A percentile compares a stretch with the other conserved stretches of the same genome.
These are phyloP conservation scores for Diospyros kaki DNA, from an alignment of 148 eudicot species.

Conservation along the genomic window DNA sequence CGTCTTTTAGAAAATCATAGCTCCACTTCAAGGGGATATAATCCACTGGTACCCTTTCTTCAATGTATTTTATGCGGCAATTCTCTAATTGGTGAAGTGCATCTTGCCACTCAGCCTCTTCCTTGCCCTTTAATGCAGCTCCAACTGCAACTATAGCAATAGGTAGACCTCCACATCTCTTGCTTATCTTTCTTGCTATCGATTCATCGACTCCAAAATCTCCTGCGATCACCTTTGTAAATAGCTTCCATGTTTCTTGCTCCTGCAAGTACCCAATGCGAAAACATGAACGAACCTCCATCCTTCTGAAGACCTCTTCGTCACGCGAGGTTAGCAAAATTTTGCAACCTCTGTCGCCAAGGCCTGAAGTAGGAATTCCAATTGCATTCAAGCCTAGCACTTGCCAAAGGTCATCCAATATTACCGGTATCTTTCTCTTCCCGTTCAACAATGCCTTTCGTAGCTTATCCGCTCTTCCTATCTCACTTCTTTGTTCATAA, in stretches of 20 bases:
- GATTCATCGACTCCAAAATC: not conserved
- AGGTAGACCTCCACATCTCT: not conserved
- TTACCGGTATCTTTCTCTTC: not conserved
- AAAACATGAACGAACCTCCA: not conserved
- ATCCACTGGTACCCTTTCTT: not conserved
- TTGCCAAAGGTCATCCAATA: not conserved
- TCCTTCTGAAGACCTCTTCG: not conserved
- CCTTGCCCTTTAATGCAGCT: not conserved
- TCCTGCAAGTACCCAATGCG: not conserved
- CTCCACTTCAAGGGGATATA: constrained; percentile 7
- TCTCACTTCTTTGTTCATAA: too few species aligned
- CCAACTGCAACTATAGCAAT: not conserved
- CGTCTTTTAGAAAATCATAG: not conserved
- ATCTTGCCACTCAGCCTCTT: not conserved
- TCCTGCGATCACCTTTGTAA: not conserved
- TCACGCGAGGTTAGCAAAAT: not conserved
- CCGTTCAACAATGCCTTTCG: not conserved
- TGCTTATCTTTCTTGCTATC: not conserved
- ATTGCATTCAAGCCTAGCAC: not conserved
- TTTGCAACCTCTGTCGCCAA: not conserved
- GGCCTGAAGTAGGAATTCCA: not conserved
- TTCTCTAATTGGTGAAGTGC: not conserved
- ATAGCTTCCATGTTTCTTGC: not conserved
- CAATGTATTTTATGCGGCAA: not conserved
- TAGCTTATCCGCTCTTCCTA: too few species aligned